A percentile compares a stretch with the other conserved stretches of the same genome.
Conservation (phyloP, 2,329 filamentous ascomycete species). For the Aspergillus tanneri region DNA sequence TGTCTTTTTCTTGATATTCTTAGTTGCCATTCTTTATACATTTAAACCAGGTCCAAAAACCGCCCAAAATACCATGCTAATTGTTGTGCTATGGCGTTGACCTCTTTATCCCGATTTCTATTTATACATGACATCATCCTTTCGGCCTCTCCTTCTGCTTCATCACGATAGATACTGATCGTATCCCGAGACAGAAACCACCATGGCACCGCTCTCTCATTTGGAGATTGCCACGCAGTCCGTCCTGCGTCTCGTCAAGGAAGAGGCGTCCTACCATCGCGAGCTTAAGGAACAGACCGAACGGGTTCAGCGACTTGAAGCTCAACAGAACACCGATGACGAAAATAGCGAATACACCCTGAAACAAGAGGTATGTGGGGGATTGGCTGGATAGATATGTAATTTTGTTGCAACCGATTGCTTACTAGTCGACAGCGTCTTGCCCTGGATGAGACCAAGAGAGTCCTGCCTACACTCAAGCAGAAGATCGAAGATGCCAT, state of each 20-base stretch:
- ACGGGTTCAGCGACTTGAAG: conserved; percentile 67
- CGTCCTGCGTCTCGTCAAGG: conserved; percentile 82
- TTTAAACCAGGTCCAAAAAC: too few species aligned
- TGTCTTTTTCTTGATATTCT: too few species aligned
- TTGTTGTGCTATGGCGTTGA: background rate
- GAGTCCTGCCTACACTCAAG: conserved; percentile 71
- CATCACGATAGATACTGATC: background rate
- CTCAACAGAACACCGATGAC: conserved; percentile 66
- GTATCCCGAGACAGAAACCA: conserved; percentile 12
- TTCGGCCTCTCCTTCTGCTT: background rate
- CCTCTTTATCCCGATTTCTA: background rate
- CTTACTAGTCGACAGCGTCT: conserved; percentile 56
- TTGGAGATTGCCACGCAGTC: conserved; percentile 81
- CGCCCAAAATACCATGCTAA: too few species aligned
- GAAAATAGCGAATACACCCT: conserved; percentile 76
- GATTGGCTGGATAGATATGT: background rate
- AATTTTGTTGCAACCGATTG: background rate
- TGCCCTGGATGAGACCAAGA: conserved; percentile 84
- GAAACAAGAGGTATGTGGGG: conserved; percentile 75
- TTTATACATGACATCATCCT: background rate
- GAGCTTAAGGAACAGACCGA: conserved; percentile 75
- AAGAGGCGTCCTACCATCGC: conserved; percentile 85
- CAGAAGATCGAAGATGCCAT: conserved; percentile 70
- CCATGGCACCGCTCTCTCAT: conserved; percentile 76
- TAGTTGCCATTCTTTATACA: too few species aligned